A percentile compares a stretch with the other conserved stretches of the same genome.
Conservation (phyloP, 2,329 filamentous ascomycete genomes). For the Ceratocystis colombiana region DNA sequence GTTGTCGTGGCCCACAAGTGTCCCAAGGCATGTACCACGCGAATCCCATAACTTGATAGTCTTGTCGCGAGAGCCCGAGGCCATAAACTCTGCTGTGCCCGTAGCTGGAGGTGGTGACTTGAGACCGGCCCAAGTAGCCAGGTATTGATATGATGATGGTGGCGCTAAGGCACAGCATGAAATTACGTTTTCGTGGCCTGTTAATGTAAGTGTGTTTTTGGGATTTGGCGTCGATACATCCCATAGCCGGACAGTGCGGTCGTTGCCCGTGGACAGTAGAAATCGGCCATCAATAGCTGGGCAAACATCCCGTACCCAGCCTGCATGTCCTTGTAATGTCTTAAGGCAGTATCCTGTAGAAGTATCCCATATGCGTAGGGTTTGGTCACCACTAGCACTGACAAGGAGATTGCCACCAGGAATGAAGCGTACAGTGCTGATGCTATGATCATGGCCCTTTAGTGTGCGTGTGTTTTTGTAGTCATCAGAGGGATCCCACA, state of each 20-base stretch:
- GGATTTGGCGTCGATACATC: constrained; percentile 57
- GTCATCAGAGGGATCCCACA: constrained; percentile 85
- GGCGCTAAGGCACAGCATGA: constrained; percentile 85
- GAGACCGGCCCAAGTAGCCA: constrained; percentile 66
- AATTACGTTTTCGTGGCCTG: constrained; percentile 77
- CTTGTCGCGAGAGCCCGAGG: constrained; percentile 83
- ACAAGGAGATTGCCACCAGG: constrained; percentile 79
- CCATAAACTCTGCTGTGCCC: constrained; percentile 76
- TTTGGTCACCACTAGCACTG: constrained; percentile 75
- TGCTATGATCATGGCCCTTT: constrained; percentile 83
- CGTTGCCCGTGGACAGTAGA: constrained; percentile 72
- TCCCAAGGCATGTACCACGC: constrained; percentile 74
- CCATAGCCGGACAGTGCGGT: constrained; percentile 75
- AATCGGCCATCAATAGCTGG: constrained; percentile 75
- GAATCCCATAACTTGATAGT: constrained; percentile 83
- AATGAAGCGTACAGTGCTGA: constrained; percentile 80
- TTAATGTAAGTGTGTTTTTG: constrained; percentile 67
- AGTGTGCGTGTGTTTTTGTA: constrained; percentile 93
- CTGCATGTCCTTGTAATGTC: constrained; percentile 74
- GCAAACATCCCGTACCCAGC: constrained; percentile 83
- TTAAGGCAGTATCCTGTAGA: constrained; percentile 87
- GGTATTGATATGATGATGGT: constrained; percentile 61
- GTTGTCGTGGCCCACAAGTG: constrained; percentile 79
- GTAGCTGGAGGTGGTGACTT: constrained; percentile 68
- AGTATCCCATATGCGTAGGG: constrained; percentile 82